Percentiles rank a stretch among this genome's conserved stretches.
Evolutionary conservation across 164 flowering plant species (phyloP).

Genomic region (Platanus orientalis): DNA sequence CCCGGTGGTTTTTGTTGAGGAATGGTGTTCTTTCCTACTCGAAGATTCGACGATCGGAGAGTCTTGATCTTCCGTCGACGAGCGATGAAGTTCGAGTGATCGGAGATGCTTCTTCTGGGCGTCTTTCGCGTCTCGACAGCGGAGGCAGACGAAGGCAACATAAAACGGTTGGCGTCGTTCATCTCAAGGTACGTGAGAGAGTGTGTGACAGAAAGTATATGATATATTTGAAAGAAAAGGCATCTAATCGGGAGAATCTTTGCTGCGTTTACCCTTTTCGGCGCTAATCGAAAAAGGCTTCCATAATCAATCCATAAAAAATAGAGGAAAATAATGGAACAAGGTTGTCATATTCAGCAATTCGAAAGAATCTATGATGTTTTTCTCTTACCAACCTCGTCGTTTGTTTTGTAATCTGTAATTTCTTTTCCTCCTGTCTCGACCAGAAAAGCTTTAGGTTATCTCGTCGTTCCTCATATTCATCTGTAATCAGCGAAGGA

Average conservation of each 20-base stretch:
- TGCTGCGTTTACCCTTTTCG: conserved; percentile 2
- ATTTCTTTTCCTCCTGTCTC: conserved; percentile 6
- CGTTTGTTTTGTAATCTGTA: not conserved
- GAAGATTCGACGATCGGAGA: conserved; percentile 55
- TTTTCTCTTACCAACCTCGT: conserved; percentile 12
- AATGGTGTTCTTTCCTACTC: conserved; percentile 78
- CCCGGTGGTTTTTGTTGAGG: conserved; percentile 70
- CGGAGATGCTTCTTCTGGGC: conserved; percentile 46
- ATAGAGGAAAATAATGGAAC: not conserved
- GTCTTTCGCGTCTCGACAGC: conserved; percentile 26
- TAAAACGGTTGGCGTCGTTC: conserved; percentile 54
- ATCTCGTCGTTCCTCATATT: conserved; percentile 4
- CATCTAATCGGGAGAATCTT: not conserved
- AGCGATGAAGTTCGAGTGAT: conserved; percentile 54
- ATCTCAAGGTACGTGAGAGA: conserved; percentile 57
- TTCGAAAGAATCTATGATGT: too few relatives aligned
- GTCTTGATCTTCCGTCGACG: conserved; percentile 16
- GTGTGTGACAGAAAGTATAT: not conserved
- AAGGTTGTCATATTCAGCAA: not conserved
- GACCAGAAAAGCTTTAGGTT: conserved; percentile 17
- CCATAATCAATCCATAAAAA: not conserved
- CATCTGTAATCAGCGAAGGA: not conserved
- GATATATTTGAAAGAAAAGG: not conserved
- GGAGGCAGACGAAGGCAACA: conserved; percentile 40
- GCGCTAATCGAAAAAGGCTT: conserved; percentile 1